Conservation (phyloP, 2,329 filamentous ascomycete species). For the Metarhizium brunneum region DNA sequence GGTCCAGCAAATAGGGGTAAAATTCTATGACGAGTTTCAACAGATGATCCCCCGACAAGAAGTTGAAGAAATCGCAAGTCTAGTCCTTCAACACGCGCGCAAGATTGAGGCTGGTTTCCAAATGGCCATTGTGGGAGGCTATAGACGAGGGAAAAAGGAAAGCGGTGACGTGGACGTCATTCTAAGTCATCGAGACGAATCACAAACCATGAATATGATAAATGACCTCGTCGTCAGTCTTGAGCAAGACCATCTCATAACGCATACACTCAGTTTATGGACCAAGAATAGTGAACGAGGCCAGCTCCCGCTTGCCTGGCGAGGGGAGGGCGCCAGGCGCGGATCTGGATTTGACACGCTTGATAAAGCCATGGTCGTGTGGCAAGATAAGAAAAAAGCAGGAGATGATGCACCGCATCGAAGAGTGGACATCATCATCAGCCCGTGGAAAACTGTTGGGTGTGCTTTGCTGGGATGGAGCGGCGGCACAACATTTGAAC, state of each 20-base stretch:
- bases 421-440: slow-evolving; percentile 85
- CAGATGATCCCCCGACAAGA: slow-evolving; percentile 63
- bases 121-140: slow-evolving; percentile 65
- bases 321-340: slow-evolving; percentile 23
- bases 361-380: slow-evolving; percentile 88
- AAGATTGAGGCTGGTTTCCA: slow-evolving; percentile 45
- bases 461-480: slow-evolving; percentile 86
- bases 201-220: slow-evolving; percentile 60
- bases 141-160: slow-evolving; percentile 64
- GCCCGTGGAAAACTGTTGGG: slow-evolving; percentile 79
- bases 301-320: slow-evolving; percentile 50
- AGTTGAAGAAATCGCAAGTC: slow-evolving; percentile 57
- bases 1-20: slow-evolving; percentile 87
- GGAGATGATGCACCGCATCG: slow-evolving; percentile 47
- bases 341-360: slow-evolving; percentile 72
- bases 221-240: slow-evolving; percentile 61
- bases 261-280: slow-evolving; percentile 68
- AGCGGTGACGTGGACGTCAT: slow-evolving; percentile 82
- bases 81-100: slow-evolving; percentile 59
- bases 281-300: slow-evolving; percentile 62
- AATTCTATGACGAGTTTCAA: slow-evolving; percentile 83
- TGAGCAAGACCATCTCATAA: slow-evolving; percentile 62
- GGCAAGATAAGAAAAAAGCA: slow-evolving; percentile 44
- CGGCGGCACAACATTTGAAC: slow-evolving; percentile 80
- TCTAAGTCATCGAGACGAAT: slow-evolving; percentile 66